Base-by-base conservation (phyloP, 1,139 yeast genomes). In the Debaryomycetaceae sp. region DNA sequence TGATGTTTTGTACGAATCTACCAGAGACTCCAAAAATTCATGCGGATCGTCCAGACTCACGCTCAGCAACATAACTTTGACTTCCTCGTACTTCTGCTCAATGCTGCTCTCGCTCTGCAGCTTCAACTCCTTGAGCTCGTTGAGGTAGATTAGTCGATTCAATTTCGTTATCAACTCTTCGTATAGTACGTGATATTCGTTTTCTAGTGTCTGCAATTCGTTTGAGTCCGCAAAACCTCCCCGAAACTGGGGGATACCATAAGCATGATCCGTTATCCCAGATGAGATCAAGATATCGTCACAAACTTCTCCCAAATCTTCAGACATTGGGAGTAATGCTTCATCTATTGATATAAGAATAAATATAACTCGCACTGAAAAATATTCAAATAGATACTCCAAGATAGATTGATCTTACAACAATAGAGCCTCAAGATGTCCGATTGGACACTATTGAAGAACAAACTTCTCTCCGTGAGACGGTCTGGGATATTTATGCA, bases 401-500 rank as follows among this genome's bases (percentile, higher is more conserved):
- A 8, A 34, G 31, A 27, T 27, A 8, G 31, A 27, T 27, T 27
- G 31, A 27, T 7, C 3, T 11, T 4, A 27, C 31, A 27, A 7
- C 3, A 27, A 27, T 27, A 27, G 8, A 27, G 11, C 8, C 11
- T 6, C n/a, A 37, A 11, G 20, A 49, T 49, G 52, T 14, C 48
- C n/a, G 56, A 55, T 35, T 43, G 48, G 34, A 42, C 44, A 6
- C 46, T 60, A 24, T 36, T 59, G 23, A 63, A 65, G 49, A 53
- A 55, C 38, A 66, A 63, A 43, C 50, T 65, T 9, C 50, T 66
- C 35, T 44, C 57, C 3, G 56, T 66, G 23, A 58, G 65, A 7
- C 42, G 59, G n/a, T 53, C 75, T 1, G 75, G 74, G 4, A 54
- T 65, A 5, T 76, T 69, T 50, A 57, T 68, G 6, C 61, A 64